Conservation (phyloP, 306 rosid species). For the Bauhinia variegata region DNA sequence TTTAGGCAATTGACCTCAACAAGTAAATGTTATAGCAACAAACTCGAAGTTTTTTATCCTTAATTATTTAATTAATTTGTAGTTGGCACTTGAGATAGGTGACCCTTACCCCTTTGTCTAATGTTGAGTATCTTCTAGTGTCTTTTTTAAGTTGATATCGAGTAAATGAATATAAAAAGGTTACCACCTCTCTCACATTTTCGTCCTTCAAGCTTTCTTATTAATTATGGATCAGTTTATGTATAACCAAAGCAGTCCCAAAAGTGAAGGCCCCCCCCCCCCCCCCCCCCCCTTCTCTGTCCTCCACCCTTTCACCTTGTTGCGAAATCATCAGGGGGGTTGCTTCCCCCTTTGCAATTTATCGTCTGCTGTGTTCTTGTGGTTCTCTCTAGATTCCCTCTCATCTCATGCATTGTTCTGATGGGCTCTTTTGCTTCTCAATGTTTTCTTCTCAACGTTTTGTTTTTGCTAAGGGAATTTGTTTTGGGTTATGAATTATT, state of each 20-base stretch:
- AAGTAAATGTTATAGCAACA: background rate
- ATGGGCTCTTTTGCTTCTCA: constrained; percentile 5
- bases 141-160: constrained; percentile 9
- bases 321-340: background rate
- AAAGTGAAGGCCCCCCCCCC: too few species aligned
- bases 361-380: background rate
- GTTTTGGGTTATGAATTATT: background rate
- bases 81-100: background rate
- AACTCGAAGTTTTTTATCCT: background rate
- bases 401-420: background rate
- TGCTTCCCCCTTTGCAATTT: background rate
- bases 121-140: constrained; percentile 4
- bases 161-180: background rate
- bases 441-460: background rate
- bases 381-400: too few species aligned
- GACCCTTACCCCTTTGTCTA: background rate
- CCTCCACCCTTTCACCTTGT: background rate
- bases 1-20: background rate
- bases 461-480: background rate
- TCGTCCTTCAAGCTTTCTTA: constrained; percentile 2
- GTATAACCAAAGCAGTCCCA: background rate
- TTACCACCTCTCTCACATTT: background rate
- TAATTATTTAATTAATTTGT: background rate
- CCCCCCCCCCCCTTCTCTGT: too few species aligned
- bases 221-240: constrained; percentile 11